Evolutionary conservation across 805 yeast species (phyloP).

Genomic region (Candida tammaniensis): DNA sequence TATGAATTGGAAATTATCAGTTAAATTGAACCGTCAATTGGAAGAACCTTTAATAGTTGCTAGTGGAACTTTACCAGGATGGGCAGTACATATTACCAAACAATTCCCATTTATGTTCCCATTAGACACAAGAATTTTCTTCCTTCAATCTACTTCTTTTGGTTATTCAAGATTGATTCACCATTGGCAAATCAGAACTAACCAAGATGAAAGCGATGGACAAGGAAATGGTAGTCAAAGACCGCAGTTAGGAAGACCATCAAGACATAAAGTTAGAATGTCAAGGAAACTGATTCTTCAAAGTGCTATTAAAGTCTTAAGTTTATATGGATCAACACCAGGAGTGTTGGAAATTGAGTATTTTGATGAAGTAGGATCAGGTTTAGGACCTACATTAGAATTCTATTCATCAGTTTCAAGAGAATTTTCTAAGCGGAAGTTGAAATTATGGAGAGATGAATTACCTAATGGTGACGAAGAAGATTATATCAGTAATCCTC

Average conservation of each 20-base stretch:
- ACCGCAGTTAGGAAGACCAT: conserved; percentile 68
- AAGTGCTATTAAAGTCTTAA: conserved; percentile 77
- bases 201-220: conserved; percentile 30
- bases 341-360: conserved; percentile 84
- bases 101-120: conserved; percentile 83
- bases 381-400: conserved; percentile 93
- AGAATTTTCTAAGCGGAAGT: conserved; percentile 58
- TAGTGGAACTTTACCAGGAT: conserved; percentile 78
- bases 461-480: conserved; percentile 18
- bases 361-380: conserved; percentile 91
- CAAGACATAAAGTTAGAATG: conserved; percentile 76
- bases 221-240: conserved; percentile 12
- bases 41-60: conserved; percentile 90
- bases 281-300: conserved; percentile 67
- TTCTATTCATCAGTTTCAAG: conserved; percentile 80
- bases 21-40: conserved; percentile 79
- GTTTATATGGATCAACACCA: conserved; percentile 73
- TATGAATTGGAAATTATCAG: conserved; percentile 76
- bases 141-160: conserved; percentile 83
- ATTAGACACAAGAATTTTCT: conserved; percentile 71
- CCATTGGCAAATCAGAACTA: conserved; percentile 60
- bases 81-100: conserved; percentile 75
- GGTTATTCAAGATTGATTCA: conserved; percentile 84
- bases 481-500: conserved; percentile 37
- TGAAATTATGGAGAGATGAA: conserved; percentile 67